Percentiles rank a stretch among this genome's conserved stretches.
These are phyloP conservation scores for Phtheirospermum japonicum DNA, from an alignment of 257 asterid species.

Conservation along the genomic window DNA sequence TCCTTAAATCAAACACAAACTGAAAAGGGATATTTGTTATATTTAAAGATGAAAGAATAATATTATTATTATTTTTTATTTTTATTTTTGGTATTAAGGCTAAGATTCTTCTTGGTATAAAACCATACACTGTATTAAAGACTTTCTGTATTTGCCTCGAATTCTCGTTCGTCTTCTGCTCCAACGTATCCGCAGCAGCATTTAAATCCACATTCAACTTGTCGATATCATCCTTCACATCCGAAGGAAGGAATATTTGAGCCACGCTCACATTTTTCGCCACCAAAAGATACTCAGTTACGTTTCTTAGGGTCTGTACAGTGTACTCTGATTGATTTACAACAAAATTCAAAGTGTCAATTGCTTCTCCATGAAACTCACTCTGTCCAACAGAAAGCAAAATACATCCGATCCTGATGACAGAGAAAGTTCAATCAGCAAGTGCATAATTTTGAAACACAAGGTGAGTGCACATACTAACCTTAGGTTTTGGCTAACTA, in stretches of 20 bases:
- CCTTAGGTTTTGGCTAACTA: no score
- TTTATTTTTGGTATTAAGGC: no score
- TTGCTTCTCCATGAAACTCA: slow-evolving; percentile 72
- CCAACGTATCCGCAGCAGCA: slow-evolving; percentile 66
- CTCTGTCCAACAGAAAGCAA: slow-evolving; percentile 90
- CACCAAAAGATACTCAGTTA: slow-evolving; percentile 65
- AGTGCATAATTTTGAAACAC: no score
- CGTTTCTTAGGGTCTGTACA: slow-evolving; percentile 78
- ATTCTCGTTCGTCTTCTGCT: slow-evolving; percentile 68
- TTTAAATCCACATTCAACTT: slow-evolving; percentile 58
- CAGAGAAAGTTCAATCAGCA: background rate
- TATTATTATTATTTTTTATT: no score
- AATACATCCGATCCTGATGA: slow-evolving; percentile 82
- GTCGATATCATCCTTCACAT: slow-evolving; percentile 68
- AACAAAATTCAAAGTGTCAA: slow-evolving; percentile 68
- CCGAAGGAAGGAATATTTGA: slow-evolving; percentile 83
- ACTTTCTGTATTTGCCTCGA: slow-evolving; percentile 57
- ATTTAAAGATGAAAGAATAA: no score
- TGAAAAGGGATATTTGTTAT: no score
- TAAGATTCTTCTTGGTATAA: background rate
- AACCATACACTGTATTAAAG: slow-evolving; percentile 71
- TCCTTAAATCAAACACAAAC: no score
- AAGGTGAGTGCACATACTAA: no score
- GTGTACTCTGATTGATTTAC: slow-evolving; percentile 94
- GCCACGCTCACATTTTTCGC: slow-evolving; percentile 88